phyloP scores from a whole-genome alignment of 2,329 filamentous ascomycete genomes.

The Alternaria rosae region DNA sequence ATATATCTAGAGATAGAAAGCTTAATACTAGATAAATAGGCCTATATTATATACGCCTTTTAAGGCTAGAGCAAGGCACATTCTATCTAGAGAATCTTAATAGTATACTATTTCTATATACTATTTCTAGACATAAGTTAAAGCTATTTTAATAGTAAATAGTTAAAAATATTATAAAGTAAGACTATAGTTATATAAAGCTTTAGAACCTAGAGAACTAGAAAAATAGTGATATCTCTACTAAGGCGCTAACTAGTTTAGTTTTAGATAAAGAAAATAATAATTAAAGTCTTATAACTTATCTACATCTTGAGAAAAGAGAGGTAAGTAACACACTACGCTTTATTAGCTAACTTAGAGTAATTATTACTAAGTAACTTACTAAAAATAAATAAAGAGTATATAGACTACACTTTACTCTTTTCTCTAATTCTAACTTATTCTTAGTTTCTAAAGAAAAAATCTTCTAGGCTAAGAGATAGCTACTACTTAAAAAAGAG shows the following conservation, averaged over 20 bases:
- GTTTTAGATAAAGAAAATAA: neutral
- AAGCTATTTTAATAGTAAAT: neutral
- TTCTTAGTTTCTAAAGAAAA: no score
- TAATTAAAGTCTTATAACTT: neutral
- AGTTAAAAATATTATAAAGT: neutral
- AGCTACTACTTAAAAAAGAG: no score
- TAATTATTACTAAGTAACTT: neutral
- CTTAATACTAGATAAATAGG: no score
- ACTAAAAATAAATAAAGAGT: neutral
- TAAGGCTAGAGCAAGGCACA: neutral
- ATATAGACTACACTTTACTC: neutral
- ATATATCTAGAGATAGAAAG: no score
- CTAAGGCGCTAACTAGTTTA: neutral
- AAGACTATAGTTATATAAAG: neutral
- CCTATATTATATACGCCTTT: no score
- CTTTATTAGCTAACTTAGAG: neutral
- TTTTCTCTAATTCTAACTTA: neutral
- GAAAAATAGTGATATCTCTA: neutral
- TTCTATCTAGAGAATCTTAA: neutral
- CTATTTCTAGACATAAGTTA: neutral
- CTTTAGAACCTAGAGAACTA: neutral
- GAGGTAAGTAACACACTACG: neutral
- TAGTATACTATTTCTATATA: neutral
- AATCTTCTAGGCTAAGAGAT: no score
- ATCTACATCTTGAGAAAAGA: neutral